phyloP scores from a whole-genome alignment of 2,329 filamentous ascomycete species.

The Lithohypha guttulata region DNA sequence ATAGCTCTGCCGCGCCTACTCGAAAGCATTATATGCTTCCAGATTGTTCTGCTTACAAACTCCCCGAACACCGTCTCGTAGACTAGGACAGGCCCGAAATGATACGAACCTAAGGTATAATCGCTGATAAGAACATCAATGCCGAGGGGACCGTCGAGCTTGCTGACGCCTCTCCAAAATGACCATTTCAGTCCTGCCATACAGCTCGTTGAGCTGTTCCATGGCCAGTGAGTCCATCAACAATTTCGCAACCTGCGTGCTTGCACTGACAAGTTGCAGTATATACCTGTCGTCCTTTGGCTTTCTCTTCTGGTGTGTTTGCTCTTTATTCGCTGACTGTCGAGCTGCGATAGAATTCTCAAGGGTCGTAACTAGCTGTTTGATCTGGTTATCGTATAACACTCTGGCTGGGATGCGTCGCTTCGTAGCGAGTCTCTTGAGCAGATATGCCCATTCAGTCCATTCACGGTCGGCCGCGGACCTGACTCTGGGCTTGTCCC shows the following conservation, averaged over 20 bases:
- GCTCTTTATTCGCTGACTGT: slow-evolving; percentile 20
- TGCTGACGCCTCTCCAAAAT: slow-evolving; percentile 58
- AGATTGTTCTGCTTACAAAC: too few relatives aligned
- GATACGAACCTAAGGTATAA: too few relatives aligned
- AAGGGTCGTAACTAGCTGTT: slow-evolving; percentile 77
- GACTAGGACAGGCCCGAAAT: too few relatives aligned
- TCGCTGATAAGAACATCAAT: too few relatives aligned
- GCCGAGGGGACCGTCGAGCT: too few relatives aligned
- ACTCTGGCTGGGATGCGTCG: slow-evolving; percentile 73
- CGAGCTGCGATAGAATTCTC: slow-evolving; percentile 80
- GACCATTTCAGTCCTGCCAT: slow-evolving; percentile 68
- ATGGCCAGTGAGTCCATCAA: slow-evolving; percentile 74
- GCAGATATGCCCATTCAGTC: slow-evolving; percentile 84
- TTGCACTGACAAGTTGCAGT: slow-evolving; percentile 74
- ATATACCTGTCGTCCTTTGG: slow-evolving; percentile 84
- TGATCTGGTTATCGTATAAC: slow-evolving; percentile 81
- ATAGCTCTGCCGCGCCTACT: too few relatives aligned
- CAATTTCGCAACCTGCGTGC: slow-evolving; percentile 78
- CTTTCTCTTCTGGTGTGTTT: slow-evolving; percentile 54
- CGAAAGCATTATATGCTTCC: too few relatives aligned
- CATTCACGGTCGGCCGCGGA: slow-evolving; percentile 69
- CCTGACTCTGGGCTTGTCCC: slow-evolving; percentile 69
- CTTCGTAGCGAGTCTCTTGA: slow-evolving; percentile 78
- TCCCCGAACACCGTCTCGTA: too few relatives aligned
- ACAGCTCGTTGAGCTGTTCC: slow-evolving; percentile 70